phyloP scores from a whole-genome alignment of 176 grass and related monocot species.

The Raddia distichophylla region DNA sequence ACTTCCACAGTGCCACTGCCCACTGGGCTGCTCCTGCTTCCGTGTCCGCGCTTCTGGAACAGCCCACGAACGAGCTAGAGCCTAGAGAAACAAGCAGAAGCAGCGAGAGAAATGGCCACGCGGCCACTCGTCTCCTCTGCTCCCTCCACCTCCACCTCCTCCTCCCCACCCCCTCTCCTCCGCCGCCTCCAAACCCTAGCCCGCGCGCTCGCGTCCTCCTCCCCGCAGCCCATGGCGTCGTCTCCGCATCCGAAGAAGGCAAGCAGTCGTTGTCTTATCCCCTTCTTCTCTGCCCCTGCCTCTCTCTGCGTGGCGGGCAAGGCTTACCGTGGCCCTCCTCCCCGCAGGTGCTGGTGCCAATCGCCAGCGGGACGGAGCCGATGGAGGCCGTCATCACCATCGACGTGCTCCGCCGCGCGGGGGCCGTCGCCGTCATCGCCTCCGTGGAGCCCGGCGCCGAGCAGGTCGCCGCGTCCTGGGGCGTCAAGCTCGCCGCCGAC shows the following conservation, averaged over 20 bases:
- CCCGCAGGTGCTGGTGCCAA: slow-evolving; percentile 66
- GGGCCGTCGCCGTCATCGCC: slow-evolving; percentile 58
- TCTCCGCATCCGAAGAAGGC: slow-evolving; percentile 53
- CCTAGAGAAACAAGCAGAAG: background rate
- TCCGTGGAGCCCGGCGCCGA: slow-evolving; percentile 57
- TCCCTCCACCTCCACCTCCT: background rate
- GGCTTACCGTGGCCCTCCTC: background rate
- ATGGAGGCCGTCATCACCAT: slow-evolving; percentile 68
- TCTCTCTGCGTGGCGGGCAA: background rate
- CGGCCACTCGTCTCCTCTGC: slow-evolving; percentile 25
- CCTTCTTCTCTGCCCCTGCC: no score
- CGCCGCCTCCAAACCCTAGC: slow-evolving; percentile 50
- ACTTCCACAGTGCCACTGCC: background rate
- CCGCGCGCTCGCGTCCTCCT: slow-evolving; percentile 36
- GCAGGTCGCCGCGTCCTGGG: slow-evolving; percentile 58
- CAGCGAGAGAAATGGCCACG: slow-evolving; percentile 43
- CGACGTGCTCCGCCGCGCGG: slow-evolving; percentile 75
- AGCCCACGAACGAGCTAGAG: background rate
- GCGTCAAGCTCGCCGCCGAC: slow-evolving; percentile 61
- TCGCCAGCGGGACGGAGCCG: slow-evolving; percentile 76
- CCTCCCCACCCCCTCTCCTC: background rate
- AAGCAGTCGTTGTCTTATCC: background rate
- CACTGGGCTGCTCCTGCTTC: no score
- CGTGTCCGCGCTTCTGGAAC: slow-evolving; percentile 37
- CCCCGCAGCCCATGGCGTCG: slow-evolving; percentile 57